These are phyloP conservation scores for Crithidia mellificae DNA, from an alignment of 208 protist genomes.

Conservation along the genomic window DNA sequence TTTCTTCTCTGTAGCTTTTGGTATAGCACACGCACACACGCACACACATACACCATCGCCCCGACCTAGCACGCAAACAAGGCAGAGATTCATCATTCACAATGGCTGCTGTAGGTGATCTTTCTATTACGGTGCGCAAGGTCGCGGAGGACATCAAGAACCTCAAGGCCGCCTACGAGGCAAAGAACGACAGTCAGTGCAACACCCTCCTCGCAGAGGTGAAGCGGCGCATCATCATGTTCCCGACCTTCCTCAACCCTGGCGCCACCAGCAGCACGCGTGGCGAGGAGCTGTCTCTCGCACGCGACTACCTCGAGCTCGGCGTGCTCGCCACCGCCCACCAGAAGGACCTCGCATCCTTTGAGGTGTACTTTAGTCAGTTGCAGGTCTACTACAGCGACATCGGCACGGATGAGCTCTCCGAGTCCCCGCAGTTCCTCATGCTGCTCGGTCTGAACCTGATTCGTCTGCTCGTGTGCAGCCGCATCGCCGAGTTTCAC, in stretches of 20 bases:
- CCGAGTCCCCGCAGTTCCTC: constrained; percentile 69
- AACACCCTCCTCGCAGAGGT: constrained; percentile 54
- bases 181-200: constrained; percentile 57
- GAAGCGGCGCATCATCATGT: constrained; percentile 81
- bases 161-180: constrained; percentile 77
- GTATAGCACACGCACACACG: no score
- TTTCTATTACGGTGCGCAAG: constrained; percentile 68
- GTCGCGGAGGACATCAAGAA: constrained; percentile 70
- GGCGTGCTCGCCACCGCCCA: constrained; percentile 79
- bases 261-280: constrained; percentile 65
- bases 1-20: no score
- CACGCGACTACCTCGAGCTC: constrained; percentile 85
- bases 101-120: constrained; percentile 40
- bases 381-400: constrained; percentile 92
- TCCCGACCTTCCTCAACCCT: constrained; percentile 88
- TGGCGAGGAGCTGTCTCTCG: constrained; percentile 79
- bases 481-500: constrained; percentile 91
- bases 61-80: constrained; percentile 2
- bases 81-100: constrained; percentile 5
- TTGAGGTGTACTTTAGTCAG: constrained; percentile 87
- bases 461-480: constrained; percentile 82
- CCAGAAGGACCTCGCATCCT: constrained; percentile 73
- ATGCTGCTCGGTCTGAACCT: constrained; percentile 91
- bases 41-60: background rate
- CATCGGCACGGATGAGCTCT: constrained; percentile 56